These are phyloP conservation scores for Podospora bellae-mahoneyi DNA, from an alignment of 495 filamentous ascomycete species.

Conservation along the genomic window DNA sequence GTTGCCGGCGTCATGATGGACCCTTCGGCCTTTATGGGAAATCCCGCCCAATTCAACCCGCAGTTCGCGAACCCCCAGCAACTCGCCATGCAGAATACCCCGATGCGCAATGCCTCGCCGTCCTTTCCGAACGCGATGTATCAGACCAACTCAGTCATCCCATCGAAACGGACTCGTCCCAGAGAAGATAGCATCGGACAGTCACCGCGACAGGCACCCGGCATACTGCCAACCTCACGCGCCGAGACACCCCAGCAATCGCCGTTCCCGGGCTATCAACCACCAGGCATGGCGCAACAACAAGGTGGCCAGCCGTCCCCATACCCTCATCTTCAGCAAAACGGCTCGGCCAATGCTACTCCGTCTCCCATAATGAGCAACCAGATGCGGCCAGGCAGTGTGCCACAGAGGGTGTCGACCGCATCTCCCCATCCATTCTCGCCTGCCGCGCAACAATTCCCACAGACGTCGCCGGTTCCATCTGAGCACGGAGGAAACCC, in stretches of 20 bases:
- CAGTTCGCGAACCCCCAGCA: conserved; percentile 60
- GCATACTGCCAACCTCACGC: conserved; percentile 73
- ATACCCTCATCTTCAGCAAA: conserved; percentile 81
- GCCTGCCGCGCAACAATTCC: conserved; percentile 69
- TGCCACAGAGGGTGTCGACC: conserved; percentile 79
- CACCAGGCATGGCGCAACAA: conserved; percentile 57
- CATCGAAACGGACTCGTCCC: conserved; percentile 80
- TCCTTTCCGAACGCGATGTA: conserved; percentile 68
- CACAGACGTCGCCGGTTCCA: conserved; percentile 74
- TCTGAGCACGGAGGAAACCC: conserved; percentile 78
- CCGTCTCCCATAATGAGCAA: conserved; percentile 82
- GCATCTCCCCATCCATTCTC: conserved; percentile 91
- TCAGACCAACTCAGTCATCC: conserved; percentile 76
- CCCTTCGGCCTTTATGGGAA: conserved; percentile 52
- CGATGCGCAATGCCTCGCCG: conserved; percentile 74
- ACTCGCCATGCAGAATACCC: conserved; percentile 78
- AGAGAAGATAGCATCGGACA: conserved; percentile 77
- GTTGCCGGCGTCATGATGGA: conserved; percentile 54
- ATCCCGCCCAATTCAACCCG: conserved; percentile 51
- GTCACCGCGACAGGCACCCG: conserved; percentile 75
- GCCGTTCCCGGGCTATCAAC: conserved; percentile 55
- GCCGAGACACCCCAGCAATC: conserved; percentile 86
- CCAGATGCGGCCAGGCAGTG: conserved; percentile 61
- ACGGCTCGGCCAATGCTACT: conserved; percentile 74
- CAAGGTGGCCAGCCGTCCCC: conserved; percentile 56